Evolutionary conservation across 371 early-diverging fungal species (phyloP).

Genomic region (Mucor velutinosus): DNA sequence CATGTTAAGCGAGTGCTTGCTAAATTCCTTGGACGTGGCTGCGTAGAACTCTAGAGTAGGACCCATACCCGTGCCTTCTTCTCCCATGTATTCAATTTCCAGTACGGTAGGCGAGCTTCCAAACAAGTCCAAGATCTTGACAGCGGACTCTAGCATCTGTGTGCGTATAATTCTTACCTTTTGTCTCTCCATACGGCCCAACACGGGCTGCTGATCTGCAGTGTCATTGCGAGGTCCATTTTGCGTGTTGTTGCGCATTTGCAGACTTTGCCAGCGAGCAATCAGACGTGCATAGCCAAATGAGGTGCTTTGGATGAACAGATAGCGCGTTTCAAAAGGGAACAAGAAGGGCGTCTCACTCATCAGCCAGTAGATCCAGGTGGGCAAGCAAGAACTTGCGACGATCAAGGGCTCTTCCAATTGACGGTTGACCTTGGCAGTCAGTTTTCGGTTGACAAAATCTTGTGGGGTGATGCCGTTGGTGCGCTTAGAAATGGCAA

Average conservation of each 20-base stretch:
- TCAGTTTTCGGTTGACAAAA: slow-evolving; percentile 80
- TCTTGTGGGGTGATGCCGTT: slow-evolving; percentile 44
- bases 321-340: slow-evolving; percentile 80
- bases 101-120: slow-evolving; percentile 70
- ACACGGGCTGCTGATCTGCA: slow-evolving; percentile 42
- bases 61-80: slow-evolving; percentile 94
- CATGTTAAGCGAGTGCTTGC: slow-evolving; percentile 57
- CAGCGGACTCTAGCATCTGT: slow-evolving; percentile 78
- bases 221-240: slow-evolving; percentile 32
- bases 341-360: slow-evolving; percentile 78
- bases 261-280: slow-evolving; percentile 59
- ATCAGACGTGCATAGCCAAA: slow-evolving; percentile 87
- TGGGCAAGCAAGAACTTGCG: slow-evolving; percentile 77
- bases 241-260: slow-evolving; percentile 42
- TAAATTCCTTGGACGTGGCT: slow-evolving; percentile 74
- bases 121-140: slow-evolving; percentile 80
- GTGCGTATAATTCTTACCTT: slow-evolving; percentile 84
- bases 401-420: slow-evolving; percentile 89
- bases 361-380: slow-evolving; percentile 74
- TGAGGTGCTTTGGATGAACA: slow-evolving; percentile 80
- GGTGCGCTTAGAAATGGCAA: slow-evolving; percentile 14
- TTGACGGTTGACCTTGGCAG: slow-evolving; percentile 84
- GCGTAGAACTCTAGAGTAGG: slow-evolving; percentile 95
- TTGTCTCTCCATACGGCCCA: slow-evolving; percentile 78
- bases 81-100: slow-evolving; percentile 91